A percentile compares a stretch with the other conserved stretches of the same genome.
These are phyloP conservation scores for Cystofilobasidium ferigula DNA, from an alignment of 768 basidiomycete genomes.

Conservation along the genomic window DNA sequence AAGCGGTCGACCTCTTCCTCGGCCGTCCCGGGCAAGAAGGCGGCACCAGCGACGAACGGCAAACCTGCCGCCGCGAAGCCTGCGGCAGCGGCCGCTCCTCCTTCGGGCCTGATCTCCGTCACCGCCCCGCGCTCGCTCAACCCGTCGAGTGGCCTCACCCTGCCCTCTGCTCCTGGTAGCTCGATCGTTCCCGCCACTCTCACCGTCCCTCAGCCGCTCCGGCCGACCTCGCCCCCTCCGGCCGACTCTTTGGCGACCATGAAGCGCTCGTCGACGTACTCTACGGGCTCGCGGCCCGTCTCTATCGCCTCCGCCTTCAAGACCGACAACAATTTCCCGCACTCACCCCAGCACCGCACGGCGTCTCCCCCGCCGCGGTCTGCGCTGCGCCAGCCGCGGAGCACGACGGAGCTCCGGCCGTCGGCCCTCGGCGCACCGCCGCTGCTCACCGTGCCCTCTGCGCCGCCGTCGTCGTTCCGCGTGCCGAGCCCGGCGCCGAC, in stretches of 20 bases:
- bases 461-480: background rate
- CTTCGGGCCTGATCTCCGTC: slow-evolving; percentile 17
- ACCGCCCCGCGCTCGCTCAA: slow-evolving; percentile 18
- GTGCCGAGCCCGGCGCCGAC: background rate
- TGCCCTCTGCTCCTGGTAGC: slow-evolving; percentile 21
- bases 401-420: background rate
- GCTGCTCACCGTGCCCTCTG: background rate
- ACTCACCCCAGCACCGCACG: slow-evolving; percentile 15
- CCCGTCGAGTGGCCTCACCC: slow-evolving; percentile 12
- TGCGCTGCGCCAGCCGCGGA: slow-evolving; percentile 7
- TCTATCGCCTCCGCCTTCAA: background rate
- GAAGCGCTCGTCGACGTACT: slow-evolving; percentile 6
- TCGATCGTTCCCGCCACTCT: slow-evolving; percentile 22
- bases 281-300: background rate
- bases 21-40: background rate
- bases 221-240: background rate
- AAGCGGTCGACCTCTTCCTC: slow-evolving; percentile 17
- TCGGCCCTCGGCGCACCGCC: background rate
- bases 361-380: slow-evolving; percentile 18
- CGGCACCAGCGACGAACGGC: background rate
- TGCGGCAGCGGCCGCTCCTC: background rate
- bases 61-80: background rate
- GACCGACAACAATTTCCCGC: slow-evolving; percentile 6
- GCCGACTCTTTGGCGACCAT: background rate
- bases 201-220: background rate